phyloP scores from a whole-genome alignment of 2,329 filamentous ascomycete genomes.

The Trichoderma koningiopsis region DNA sequence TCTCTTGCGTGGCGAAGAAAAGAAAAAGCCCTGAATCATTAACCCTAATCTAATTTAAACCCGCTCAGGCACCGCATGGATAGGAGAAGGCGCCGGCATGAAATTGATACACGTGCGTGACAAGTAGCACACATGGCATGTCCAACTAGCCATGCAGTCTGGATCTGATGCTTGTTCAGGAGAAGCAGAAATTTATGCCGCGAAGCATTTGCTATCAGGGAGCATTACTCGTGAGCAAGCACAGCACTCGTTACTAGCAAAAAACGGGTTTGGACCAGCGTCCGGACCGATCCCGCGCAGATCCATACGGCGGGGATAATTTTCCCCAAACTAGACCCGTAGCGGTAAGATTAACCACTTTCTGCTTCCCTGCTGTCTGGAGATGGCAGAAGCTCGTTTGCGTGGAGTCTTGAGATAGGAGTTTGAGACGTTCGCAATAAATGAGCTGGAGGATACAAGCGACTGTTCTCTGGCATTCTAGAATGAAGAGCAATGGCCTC shows the following conservation, averaged over 20 bases:
- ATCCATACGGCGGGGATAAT: constrained; percentile 18
- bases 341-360: neutral
- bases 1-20: neutral
- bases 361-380: neutral
- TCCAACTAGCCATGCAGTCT: neutral
- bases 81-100: neutral
- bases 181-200: constrained; percentile 10
- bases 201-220: neutral
- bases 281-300: constrained; percentile 26
- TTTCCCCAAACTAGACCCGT: constrained; percentile 2
- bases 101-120: neutral
- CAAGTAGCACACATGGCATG: neutral
- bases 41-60: neutral
- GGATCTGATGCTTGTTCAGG: constrained; percentile 17
- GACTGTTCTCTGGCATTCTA: neutral
- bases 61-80: neutral
- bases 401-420: neutral
- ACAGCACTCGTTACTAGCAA: neutral
- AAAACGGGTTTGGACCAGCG: neutral
- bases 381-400: neutral
- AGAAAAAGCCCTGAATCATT: neutral
- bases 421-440: neutral
- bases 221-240: constrained; percentile 9
- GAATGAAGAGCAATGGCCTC: neutral
- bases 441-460: neutral